Evolutionary conservation across 78 protist genomes (phyloP).

Genomic region (Dictyostelium firmibasis): DNA sequence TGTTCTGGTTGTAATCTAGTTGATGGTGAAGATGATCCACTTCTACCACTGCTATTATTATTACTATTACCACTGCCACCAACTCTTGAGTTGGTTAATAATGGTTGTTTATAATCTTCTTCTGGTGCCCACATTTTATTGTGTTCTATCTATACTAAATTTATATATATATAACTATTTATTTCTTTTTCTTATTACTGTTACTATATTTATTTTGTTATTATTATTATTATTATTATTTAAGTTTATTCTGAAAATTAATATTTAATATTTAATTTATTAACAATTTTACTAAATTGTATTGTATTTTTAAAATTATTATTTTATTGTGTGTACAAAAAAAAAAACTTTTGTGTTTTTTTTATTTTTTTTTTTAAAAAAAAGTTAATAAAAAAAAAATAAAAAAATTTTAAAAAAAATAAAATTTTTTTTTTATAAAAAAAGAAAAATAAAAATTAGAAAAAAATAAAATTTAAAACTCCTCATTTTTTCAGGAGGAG

Average conservation of each 20-base stretch:
- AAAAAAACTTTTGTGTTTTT: background rate
- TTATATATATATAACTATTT: background rate
- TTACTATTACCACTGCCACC: conserved; percentile 1
- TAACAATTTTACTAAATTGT: background rate
- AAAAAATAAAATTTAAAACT: background rate
- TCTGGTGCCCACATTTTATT: conserved; percentile 74
- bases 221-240: background rate
- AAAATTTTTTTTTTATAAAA: background rate
- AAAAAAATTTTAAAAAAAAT: background rate
- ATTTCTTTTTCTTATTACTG: background rate
- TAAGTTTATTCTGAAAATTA: background rate
- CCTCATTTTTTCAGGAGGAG: too few relatives aligned
- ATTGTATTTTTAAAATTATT: background rate
- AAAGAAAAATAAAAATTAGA: background rate
- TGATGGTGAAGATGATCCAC: background rate
- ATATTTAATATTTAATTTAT: background rate
- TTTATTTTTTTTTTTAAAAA: background rate
- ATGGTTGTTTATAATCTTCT: conserved; percentile 64
- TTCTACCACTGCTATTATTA: background rate
- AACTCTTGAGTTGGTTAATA: background rate
- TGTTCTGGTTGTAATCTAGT: background rate
- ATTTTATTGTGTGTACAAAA: background rate
- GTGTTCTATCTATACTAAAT: background rate
- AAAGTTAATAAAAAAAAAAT: background rate
- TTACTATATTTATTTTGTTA: background rate